Evolutionary conservation across 176 grass and related monocot species (phyloP), one percentile per base, ranked within the genome.

Genomic region (Juncus inflexus): DNA sequence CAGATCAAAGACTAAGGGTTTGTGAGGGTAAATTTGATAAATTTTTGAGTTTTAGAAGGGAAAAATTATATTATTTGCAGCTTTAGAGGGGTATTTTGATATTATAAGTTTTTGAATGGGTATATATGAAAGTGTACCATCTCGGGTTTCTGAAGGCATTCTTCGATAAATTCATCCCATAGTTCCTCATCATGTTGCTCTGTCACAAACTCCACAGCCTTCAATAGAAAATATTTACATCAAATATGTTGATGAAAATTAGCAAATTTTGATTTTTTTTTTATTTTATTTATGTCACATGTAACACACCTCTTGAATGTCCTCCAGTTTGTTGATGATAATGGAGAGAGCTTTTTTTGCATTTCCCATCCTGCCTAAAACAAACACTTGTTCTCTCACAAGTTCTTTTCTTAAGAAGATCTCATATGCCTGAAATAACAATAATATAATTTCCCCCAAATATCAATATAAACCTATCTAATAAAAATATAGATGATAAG

Each of bases 281-380:
- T 54, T 58, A 19, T 49, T 3, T 28, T 1, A 28, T 28, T 28
- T 28, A 0, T 28, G 19, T 28, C 19, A 28, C 19, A 28, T 28
- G 19, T 52, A 15, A 38, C 19, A 36, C 68, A 99, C 94, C 94
- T 99, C 88, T 60, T 82, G 70, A 64, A 99, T 99, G 51, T 92
- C 78, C 52, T 99, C 94, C 75, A 99, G 45, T 61, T 90, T 86
- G 77, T 99, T 99, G 71, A 99, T 92, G 64, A 92, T 92, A 35
- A 83, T 78, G 19, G 83, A 90, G 50, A 99, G 94, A 9, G 94
- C 94, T 82, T 86, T 73, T 80, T 99, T 99, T n/a, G 88, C 75
- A 74, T 99, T 99, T 79, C 94, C 94, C 94, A 92, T 99, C 67
- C 85, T 87, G 63, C 88, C 94, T 74, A 99, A 83, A 55, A 92